phyloP scores from a whole-genome alignment of 2,329 filamentous ascomycete genomes.

The Myriosclerotinia duriaeana region DNA sequence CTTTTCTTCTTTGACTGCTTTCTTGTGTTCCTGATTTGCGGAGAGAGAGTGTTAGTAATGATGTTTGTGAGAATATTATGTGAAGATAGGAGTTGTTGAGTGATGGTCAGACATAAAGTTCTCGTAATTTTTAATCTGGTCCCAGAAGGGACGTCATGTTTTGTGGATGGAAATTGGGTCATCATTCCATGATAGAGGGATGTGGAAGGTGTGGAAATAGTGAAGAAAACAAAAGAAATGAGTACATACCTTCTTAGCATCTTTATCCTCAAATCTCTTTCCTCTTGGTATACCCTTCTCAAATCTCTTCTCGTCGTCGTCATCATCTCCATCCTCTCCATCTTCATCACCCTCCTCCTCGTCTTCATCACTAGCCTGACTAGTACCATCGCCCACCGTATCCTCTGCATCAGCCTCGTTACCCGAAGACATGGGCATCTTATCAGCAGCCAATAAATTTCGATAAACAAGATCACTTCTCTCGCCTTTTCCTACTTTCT shows the following conservation, averaged over 20 bases:
- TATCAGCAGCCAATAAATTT: constrained; percentile 71
- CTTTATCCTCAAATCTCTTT: constrained; percentile 87
- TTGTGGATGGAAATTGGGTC: constrained; percentile 23
- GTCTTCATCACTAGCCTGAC: constrained; percentile 40
- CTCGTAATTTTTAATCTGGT: constrained; percentile 18
- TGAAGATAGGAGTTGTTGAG: background rate
- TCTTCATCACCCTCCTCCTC: constrained; percentile 46
- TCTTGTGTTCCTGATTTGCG: constrained; percentile 65
- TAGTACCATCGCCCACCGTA: constrained; percentile 44
- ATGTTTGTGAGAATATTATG: background rate
- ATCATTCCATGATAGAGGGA: constrained; percentile 23
- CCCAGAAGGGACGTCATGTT: constrained; percentile 20
- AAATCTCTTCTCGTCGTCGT: constrained; percentile 54
- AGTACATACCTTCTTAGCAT: constrained; percentile 69
- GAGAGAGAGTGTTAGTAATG: background rate
- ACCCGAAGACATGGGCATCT: constrained; percentile 47
- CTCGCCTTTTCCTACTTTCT: constrained; percentile 70
- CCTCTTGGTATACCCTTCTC: constrained; percentile 71
- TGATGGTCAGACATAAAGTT: constrained; percentile 20
- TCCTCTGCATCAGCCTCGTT: constrained; percentile 46
- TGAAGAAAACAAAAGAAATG: constrained; percentile 14
- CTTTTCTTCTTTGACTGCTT: constrained; percentile 91
- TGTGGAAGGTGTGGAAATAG: constrained; percentile 30
- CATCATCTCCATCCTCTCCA: constrained; percentile 40
- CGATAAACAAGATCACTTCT: constrained; percentile 80